phyloP scores from a whole-genome alignment of 208 protist species.

The Herpetomonas samuelpessoai region DNA sequence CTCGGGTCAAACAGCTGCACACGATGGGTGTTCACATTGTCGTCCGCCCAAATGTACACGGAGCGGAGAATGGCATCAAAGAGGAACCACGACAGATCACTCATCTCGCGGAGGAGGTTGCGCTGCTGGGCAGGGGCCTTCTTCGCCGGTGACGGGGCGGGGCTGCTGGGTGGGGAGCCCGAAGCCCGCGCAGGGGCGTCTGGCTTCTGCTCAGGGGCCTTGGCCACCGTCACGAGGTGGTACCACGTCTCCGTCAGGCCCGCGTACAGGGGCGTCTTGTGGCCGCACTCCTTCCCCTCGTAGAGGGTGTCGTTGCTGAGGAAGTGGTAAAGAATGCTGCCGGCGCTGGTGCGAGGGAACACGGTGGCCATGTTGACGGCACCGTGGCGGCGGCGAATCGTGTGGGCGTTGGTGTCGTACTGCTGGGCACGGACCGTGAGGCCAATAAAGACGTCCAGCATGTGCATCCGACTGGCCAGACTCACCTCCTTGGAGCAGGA shows the following conservation, averaged over 20 bases:
- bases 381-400: constrained; percentile 50
- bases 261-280: constrained; percentile 68
- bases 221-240: constrained; percentile 31
- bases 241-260: constrained; percentile 73
- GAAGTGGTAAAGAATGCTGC: constrained; percentile 74
- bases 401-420: constrained; percentile 60
- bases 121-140: constrained; percentile 9
- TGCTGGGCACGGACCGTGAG: constrained; percentile 67
- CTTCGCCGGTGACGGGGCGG: constrained; percentile 7
- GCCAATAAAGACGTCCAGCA: constrained; percentile 62
- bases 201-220: neutral
- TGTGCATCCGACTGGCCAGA: constrained; percentile 63
- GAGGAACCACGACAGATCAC: constrained; percentile 79
- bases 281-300: constrained; percentile 22
- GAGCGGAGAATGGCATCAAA: constrained; percentile 85
- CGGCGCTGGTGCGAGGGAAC: constrained; percentile 51
- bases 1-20: constrained; percentile 56
- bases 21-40: constrained; percentile 41
- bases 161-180: neutral
- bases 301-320: constrained; percentile 81
- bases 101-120: constrained; percentile 66
- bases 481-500: constrained; percentile 62
- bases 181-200: neutral
- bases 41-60: constrained; percentile 71
- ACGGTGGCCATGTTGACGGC: constrained; percentile 23